Conservation (phyloP, 2,329 filamentous ascomycete species). For the Penicillium sp. region DNA sequence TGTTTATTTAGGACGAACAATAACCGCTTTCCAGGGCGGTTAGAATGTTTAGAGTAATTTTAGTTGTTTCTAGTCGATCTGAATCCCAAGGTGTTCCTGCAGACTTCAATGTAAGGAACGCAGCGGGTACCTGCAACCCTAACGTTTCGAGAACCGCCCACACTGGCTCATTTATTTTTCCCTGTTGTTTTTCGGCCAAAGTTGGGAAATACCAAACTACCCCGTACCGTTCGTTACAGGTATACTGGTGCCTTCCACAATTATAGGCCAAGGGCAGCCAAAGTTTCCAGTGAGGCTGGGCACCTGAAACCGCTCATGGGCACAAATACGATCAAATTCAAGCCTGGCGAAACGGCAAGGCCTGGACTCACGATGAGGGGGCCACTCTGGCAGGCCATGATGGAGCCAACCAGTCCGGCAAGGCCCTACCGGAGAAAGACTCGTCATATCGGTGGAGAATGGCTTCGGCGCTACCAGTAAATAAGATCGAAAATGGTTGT, state of each 20-base stretch:
- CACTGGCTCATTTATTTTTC: not conserved
- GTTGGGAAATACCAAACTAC: not conserved
- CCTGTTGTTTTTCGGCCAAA: not conserved
- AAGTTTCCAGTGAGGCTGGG: not conserved
- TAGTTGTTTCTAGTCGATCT: not conserved
- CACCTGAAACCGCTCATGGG: slow-evolving; percentile 1
- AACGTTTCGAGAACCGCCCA: slow-evolving; percentile 4
- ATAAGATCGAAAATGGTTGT: not conserved
- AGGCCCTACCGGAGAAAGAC: slow-evolving; percentile 1
- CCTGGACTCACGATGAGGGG: slow-evolving; percentile 3
- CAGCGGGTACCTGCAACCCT: slow-evolving; percentile 8
- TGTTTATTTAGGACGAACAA: slow-evolving; percentile 2
- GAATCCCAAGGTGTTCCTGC: slow-evolving; percentile 2
- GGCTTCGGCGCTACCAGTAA: not conserved
- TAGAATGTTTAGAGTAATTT: not conserved
- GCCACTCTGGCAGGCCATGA: not conserved
- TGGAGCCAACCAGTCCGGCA: not conserved
- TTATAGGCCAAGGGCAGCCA: not conserved
- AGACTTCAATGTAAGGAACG: not conserved
- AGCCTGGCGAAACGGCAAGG: not conserved
- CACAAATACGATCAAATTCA: not conserved
- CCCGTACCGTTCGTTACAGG: not conserved
- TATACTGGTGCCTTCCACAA: not conserved
- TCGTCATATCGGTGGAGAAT: slow-evolving; percentile 9
- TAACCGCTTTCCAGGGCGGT: not conserved